These are phyloP conservation scores for Fusarium verrucosum DNA, from an alignment of 2,329 filamentous ascomycete genomes.

Conservation along the genomic window DNA sequence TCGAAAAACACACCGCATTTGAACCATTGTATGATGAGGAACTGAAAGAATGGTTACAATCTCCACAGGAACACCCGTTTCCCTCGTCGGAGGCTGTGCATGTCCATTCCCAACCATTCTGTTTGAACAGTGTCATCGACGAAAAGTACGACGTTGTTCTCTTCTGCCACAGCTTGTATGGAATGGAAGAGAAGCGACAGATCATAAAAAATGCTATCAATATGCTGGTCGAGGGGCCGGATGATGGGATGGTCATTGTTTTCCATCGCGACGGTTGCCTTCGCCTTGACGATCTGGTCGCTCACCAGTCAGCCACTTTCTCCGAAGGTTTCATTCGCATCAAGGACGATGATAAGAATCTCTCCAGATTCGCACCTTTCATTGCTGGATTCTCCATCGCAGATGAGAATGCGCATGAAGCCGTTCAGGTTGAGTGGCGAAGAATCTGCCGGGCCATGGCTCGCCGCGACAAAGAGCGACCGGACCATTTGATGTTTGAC, in stretches of 20 bases:
- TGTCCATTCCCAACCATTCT: conserved; percentile 51
- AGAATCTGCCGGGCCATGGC: conserved; percentile 60
- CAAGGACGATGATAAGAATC: conserved; percentile 52
- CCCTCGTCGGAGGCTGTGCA: conserved; percentile 53
- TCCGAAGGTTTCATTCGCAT: conserved; percentile 57
- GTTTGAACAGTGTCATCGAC: conserved; percentile 41
- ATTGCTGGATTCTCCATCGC: conserved; percentile 57
- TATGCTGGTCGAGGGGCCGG: conserved; percentile 55
- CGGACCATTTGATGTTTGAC: conserved; percentile 57
- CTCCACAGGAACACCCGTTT: conserved; percentile 49
- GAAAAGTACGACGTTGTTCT: conserved; percentile 64
- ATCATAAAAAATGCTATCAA: conserved; percentile 58
- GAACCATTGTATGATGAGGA: conserved; percentile 59
- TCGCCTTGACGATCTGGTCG: conserved; percentile 59
- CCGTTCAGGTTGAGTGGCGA: conserved; percentile 57
- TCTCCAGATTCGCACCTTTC: conserved; percentile 64
- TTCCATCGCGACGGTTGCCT: conserved; percentile 63
- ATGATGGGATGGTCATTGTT: conserved; percentile 58
- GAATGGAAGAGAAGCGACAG: conserved; percentile 59
- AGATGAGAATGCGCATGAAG: conserved; percentile 45
- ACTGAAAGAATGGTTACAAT: conserved; percentile 55
- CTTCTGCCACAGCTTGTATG: conserved; percentile 73
- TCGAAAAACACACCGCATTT: conserved; percentile 63
- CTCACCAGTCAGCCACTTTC: conserved; percentile 57
- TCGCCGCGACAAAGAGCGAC: conserved; percentile 49